Evolutionary conservation across 805 yeast species (phyloP), one percentile per base, ranked within the genome.

Genomic region (Kuraishia capsulata): DNA sequence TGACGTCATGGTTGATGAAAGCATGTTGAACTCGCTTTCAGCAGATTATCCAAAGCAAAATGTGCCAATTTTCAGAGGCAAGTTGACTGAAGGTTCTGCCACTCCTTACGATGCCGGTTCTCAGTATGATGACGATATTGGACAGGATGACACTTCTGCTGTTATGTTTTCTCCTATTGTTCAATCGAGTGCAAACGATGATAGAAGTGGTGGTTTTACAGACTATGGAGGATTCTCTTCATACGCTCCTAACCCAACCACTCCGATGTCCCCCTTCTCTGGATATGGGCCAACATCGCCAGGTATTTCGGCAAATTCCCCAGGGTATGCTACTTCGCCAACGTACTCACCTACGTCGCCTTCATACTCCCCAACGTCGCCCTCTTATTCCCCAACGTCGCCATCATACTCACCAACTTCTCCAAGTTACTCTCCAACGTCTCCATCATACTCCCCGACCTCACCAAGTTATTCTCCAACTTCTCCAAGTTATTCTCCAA

Each of bases 1-100:
- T 56, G 97, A 92, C 57, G 90, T 92, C 29, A 79, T 86, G 79
- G 80, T 92, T 43, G 96, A 92, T 60, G 97, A 92, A 51, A 78
- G 78, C 53, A 78, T 87, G 69, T 69, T 90, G 56, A 78, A 81
- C 39, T 57, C 71, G 35, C 66, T 82, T 31, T 78, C 85, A 24
- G 64, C 70, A n/a, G 74, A 72, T 33, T 58, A 43, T 51, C 64
- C 49, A 37, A 62, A 36, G 39, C 57, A 43, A 44, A 53, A 64
- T 26, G 57, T 56, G 20, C 51, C 71, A n/a, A 65, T 61, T 35
- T 64, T 57, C 39, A 67, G 60, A 41, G 54, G 64, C 18, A 53
- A 65, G 39, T 68, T 62, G 37, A 68, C 65, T 28, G 88, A 76
- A 38, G 96, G 97, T 46, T 83, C 90, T 40, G 90, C 92, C 30